Conservation (phyloP, 2,329 filamentous ascomycete genomes). For the Aspergillus sp. region DNA sequence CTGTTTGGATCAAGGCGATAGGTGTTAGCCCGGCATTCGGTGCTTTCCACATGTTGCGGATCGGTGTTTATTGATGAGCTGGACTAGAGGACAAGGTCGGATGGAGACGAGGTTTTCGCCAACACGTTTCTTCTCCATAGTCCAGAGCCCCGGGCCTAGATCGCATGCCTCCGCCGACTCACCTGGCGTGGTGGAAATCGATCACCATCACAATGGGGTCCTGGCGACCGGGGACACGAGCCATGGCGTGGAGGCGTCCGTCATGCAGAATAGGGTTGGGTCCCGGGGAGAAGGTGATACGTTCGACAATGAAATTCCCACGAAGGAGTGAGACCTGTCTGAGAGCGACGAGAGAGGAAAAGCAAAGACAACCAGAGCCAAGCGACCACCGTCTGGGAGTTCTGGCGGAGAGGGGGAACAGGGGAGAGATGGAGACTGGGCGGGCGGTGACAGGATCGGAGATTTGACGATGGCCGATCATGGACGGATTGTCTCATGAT, state of each 20-base stretch:
- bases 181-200: constrained; percentile 75
- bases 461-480: background rate
- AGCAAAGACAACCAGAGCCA: constrained; percentile 3
- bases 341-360: background rate
- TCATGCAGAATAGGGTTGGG: constrained; percentile 9
- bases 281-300: constrained; percentile 7
- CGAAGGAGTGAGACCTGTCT: constrained; percentile 10
- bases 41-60: no score
- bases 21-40: background rate
- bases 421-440: constrained; percentile 8
- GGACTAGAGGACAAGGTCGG: no score
- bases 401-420: background rate
- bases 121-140: background rate
- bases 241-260: constrained; percentile 23
- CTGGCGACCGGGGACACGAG: constrained; percentile 47
- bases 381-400: constrained; percentile 1
- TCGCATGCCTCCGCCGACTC: constrained; percentile 15
- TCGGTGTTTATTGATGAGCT: no score
- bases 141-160: no score
- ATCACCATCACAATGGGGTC: constrained; percentile 73
- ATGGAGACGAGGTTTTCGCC: no score
- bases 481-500: background rate
- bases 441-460: constrained; percentile 19
- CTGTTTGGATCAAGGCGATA: constrained; percentile 35
- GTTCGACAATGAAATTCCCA: constrained; percentile 13